These are phyloP conservation scores for Penicillium expansum DNA, from an alignment of 2,329 filamentous ascomycete species.

Conservation along the genomic window DNA sequence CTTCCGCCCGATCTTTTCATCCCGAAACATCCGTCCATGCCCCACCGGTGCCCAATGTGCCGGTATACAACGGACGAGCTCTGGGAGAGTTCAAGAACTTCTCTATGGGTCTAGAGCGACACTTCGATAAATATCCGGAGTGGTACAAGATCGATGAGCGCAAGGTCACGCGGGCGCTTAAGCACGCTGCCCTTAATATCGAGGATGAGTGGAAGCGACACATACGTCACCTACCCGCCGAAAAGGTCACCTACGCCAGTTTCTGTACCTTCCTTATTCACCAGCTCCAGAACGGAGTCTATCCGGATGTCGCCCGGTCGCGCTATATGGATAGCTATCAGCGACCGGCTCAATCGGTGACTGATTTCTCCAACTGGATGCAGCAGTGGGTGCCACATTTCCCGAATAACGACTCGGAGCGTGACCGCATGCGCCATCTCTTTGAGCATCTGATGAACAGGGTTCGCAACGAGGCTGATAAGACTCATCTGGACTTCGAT, in stretches of 20 bases:
- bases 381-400: conserved; percentile 9
- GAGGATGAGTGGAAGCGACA: conserved; percentile 7
- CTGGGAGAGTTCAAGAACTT: conserved; percentile 9
- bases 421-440: conserved; percentile 13
- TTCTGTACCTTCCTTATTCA: conserved; percentile 16
- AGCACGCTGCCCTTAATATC: conserved; percentile 5
- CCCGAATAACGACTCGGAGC: conserved; percentile 2
- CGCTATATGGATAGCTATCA: conserved; percentile 6
- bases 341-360: conserved; percentile 3
- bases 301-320: neutral
- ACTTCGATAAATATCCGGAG: conserved; percentile 8
- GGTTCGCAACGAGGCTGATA: conserved; percentile 1
- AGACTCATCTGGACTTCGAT: conserved; percentile 8
- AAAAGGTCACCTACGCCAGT: neutral
- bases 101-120: conserved; percentile 5
- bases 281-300: neutral
- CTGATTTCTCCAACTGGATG: conserved; percentile 10
- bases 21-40: neutral
- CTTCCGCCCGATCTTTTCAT: neutral
- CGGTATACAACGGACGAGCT: conserved; percentile 4
- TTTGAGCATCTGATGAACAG: conserved; percentile 6
- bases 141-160: neutral
- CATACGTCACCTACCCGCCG: neutral
- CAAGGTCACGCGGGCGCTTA: conserved; percentile 7
- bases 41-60: conserved; percentile 4